Evolutionary conservation across 1,284 basidiomycete species (phyloP).

Genomic region (Pascua guehoae): DNA sequence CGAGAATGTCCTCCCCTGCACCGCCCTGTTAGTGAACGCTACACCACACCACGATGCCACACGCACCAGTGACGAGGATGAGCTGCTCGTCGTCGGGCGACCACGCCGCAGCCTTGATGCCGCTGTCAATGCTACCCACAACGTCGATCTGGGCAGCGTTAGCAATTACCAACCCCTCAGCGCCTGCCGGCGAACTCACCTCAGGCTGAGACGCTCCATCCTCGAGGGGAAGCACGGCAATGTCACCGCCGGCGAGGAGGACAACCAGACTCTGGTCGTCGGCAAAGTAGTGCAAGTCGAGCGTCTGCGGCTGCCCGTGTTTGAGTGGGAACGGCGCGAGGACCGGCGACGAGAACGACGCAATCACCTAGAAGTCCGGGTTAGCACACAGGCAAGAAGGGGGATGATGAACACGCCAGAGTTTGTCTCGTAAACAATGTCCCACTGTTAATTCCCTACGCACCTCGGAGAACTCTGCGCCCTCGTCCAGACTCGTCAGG

Average conservation of each 20-base stretch:
- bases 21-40: neutral
- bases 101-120: constrained; percentile 80
- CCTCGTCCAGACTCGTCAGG: constrained; percentile 36
- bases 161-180: neutral
- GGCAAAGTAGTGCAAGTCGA: constrained; percentile 62
- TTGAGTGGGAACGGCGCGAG: constrained; percentile 34
- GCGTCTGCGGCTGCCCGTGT: constrained; percentile 52
- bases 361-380: constrained; percentile 21
- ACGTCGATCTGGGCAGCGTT: constrained; percentile 57
- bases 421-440: neutral
- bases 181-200: constrained; percentile 48
- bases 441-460: neutral
- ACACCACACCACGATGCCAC: too few species aligned
- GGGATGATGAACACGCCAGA: too few species aligned
- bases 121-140: constrained; percentile 80
- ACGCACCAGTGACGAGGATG: constrained; percentile 68
- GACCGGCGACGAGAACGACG: constrained; percentile 32
- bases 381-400: neutral
- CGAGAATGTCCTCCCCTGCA: constrained; percentile 69
- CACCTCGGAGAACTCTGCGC: constrained; percentile 20
- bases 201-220: constrained; percentile 37
- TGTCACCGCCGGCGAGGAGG: constrained; percentile 71
- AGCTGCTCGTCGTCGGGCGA: constrained; percentile 85
- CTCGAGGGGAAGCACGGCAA: constrained; percentile 60
- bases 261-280: constrained; percentile 63